phyloP scores from a whole-genome alignment of 768 basidiomycete genomes.

The Tricholoma hemisulphureum region DNA sequence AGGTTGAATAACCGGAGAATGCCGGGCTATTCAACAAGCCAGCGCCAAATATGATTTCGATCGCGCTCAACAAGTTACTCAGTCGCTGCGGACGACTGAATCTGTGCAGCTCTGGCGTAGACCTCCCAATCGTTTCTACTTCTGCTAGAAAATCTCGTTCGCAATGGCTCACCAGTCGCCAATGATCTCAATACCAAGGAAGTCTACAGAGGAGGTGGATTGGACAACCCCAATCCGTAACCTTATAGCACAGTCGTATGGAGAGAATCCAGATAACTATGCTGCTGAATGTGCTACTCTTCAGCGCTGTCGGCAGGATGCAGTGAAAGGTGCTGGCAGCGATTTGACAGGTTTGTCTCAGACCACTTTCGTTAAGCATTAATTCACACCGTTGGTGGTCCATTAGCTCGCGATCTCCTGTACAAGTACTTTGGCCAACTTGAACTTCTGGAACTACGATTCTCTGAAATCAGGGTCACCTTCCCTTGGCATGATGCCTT shows the following conservation, averaged over 20 bases:
- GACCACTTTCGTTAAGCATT: not conserved
- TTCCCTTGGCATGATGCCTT: constrained; percentile 99
- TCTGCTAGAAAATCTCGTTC: not conserved
- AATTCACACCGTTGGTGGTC: not conserved
- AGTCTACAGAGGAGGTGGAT: constrained; percentile 95
- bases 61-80: not conserved
- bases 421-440: constrained; percentile 99
- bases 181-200: constrained; percentile 89
- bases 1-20: constrained; percentile 27
- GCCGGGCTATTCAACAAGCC: constrained; percentile 19
- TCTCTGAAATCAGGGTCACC: constrained; percentile 93
- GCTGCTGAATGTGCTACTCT: constrained; percentile 78
- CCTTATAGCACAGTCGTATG: constrained; percentile 88
- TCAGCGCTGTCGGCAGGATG: constrained; percentile 92
- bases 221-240: constrained; percentile 87
- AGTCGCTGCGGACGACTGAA: not conserved
- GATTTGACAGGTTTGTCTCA: constrained; percentile 77
- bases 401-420: constrained; percentile 80
- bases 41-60: too few relatives aligned
- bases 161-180: constrained; percentile 80
- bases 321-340: constrained; percentile 93
- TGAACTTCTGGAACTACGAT: constrained; percentile 93
- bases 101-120: not conserved
- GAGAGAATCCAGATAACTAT: constrained; percentile 90
- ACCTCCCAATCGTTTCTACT: not conserved